Base-by-base conservation (phyloP, 805 yeast genomes). In the Yarrowia divulgata region DNA sequence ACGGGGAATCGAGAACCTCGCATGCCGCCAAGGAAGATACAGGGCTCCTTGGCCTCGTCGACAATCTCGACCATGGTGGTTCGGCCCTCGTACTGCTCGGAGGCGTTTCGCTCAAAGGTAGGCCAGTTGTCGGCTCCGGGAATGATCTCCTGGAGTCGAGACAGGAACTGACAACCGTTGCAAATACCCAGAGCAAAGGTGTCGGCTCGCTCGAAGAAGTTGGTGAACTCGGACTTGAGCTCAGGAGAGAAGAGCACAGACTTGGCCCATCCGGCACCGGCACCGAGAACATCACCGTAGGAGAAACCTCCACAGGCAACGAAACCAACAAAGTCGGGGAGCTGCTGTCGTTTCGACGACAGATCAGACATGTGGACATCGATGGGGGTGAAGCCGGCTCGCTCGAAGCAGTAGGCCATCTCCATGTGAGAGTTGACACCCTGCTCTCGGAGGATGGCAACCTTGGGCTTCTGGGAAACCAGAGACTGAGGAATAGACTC, bases 291-390 rank as follows among this genome's bases (percentile, higher is more conserved):
- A 80, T 95, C 99, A 84, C 99, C 99, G 77, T 93, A 95, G 1
- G 98, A 92, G 84, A 95, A 95, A 16, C 99, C 99, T 80, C 99
- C 99, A 81, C 99, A 96, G 3, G 98, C 98, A 52, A 98, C 98
- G 60, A 95, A 75, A 71, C 99, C 99, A 63, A 89, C 91, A 79
- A 95, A 95, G 75, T 87, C 88, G 43, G 54, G 57, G 72, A 95
- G 83, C 19, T 87, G 78, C 43, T 90, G 90, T 74, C 82, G 84
- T 54, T 97, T 97, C 46, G 84, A 81, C 71, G 93, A 81, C 70
- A 95, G 85, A 78, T 95, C 99, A 23, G 96, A 87, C 99, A 95
- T 95, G 76, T 96, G 98, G 49, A 95, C 97, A 79, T 95, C 99
- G 70, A 91, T 87, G n/a, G 93, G 84, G 23, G 88, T 92, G 79